Base-by-base conservation (phyloP, 306 rosid genomes). In the Prinsepia uniflora region DNA sequence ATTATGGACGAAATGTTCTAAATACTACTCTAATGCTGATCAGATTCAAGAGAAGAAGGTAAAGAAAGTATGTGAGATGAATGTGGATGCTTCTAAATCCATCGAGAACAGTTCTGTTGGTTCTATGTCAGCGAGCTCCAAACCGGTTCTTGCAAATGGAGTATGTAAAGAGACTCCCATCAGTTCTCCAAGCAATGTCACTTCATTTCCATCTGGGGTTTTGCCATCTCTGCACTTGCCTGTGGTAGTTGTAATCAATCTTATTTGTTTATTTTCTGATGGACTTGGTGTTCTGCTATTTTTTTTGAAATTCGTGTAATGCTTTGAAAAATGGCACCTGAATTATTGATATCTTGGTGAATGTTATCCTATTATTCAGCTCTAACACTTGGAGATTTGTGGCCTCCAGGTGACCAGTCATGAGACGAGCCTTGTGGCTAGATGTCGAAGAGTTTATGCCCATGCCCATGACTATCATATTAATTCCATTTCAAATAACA, bases 391-490 rank as follows among this genome's bases (percentile, higher is more conserved):
- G 2, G 18, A 30, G 24, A 9, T 64, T 43, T 68, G 76, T 42
- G 64, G 56, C 61, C 61, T 67, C 65, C 79, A 95, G 99, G 93
- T 91, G 67, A 81, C 89, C 67, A 86, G 88, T 85, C 82, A 83
- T 18, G 99, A 95, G 80, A 89, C 90, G 62, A 95, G 86, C 77
- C 85, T 84, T 68, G 14, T 84, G 79, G 99, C 99, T 64, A 92
- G 99, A 78, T 95, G 99, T 79, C 95, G 99, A 57, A 86, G 99
- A 83, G 96, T 95, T 34, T 95, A 91, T 71, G 96, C 97, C 68
- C 99, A 95, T 85, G 99, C 99, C 41, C 99, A 95, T 84, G 99
- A 95, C 80, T 95, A 95, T 78, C 99, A 95, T 77, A 95, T 95
- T 73, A 95, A 95, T 82, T 95, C 99, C 43, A 95, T 95, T 76